Conservation (phyloP, 108 stramenopile species). For the Stephanodiscus triporus region DNA sequence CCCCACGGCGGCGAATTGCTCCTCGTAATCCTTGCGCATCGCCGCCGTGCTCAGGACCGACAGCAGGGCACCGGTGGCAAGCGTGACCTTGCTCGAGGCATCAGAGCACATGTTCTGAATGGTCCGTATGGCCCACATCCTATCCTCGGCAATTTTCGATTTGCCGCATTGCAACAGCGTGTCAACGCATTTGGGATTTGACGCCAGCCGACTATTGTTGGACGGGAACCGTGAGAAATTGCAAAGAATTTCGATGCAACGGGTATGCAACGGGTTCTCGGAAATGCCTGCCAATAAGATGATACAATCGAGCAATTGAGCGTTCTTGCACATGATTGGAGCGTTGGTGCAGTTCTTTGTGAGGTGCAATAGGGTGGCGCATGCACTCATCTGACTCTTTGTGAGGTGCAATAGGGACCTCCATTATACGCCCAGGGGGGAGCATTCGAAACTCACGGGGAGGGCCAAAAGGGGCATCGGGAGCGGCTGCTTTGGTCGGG, state of each 20-base stretch:
- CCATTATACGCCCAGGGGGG: too few species aligned
- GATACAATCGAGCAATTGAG: slow-evolving; percentile 50
- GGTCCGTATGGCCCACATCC: slow-evolving; percentile 71
- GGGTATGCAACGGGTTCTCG: slow-evolving; percentile 73
- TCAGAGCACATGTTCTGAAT: slow-evolving; percentile 83
- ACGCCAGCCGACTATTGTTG: slow-evolving; percentile 59
- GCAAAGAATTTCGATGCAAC: slow-evolving; percentile 85
- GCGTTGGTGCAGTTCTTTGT: slow-evolving; percentile 79
- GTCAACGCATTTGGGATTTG: slow-evolving; percentile 54
- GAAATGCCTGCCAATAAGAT: slow-evolving; percentile 49
- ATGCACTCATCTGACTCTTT: slow-evolving; percentile 71
- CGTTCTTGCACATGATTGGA: slow-evolving; percentile 49
- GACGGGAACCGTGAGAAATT: slow-evolving; percentile 78
- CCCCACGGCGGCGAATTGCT: slow-evolving; percentile 73
- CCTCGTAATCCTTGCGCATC: slow-evolving; percentile 64
- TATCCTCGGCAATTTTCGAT: slow-evolving; percentile 55
- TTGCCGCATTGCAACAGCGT: slow-evolving; percentile 54
- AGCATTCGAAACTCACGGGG: too few species aligned
- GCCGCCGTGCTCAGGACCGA: slow-evolving; percentile 64
- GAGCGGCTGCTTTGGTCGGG: too few species aligned
- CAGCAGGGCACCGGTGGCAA: slow-evolving; percentile 59
- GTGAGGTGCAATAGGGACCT: too few species aligned
- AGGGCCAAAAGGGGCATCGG: too few species aligned
- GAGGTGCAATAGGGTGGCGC: slow-evolving; percentile 79
- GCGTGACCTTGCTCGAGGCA: slow-evolving; percentile 56